Evolutionary conservation across 78 protist species (phyloP).

Genomic region (Dictyostelium firmibasis): DNA sequence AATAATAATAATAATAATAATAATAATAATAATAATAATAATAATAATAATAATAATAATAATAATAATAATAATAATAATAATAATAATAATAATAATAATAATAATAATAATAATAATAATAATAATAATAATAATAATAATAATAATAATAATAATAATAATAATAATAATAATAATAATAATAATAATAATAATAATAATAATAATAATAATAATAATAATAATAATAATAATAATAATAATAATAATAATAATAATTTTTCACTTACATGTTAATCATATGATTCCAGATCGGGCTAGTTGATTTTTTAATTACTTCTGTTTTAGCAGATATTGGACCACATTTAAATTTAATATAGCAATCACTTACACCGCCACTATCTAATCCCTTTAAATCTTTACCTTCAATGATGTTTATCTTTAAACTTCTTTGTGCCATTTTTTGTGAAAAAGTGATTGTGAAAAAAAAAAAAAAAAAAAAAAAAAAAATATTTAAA

Average conservation of each 20-base stretch:
- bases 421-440: not conserved
- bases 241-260: not conserved
- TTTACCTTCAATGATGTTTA: not conserved
- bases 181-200: not conserved
- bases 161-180: not conserved
- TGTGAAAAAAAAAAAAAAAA: too few relatives aligned
- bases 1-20: not conserved
- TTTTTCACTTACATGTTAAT: not conserved
- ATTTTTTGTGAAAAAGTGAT: too few relatives aligned
- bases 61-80: not conserved
- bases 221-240: too few relatives aligned
- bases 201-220: too few relatives aligned
- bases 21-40: not conserved
- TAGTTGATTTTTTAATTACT: slow-evolving; percentile 8
- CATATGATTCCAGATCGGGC: slow-evolving; percentile 28
- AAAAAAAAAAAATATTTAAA: too few relatives aligned
- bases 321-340: slow-evolving; percentile 1
- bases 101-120: not conserved
- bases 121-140: not conserved
- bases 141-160: not conserved
- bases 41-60: not conserved
- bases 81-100: not conserved
- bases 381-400: not conserved
- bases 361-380: slow-evolving; percentile 25
- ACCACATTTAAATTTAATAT: slow-evolving; percentile 2